These are phyloP conservation scores for Sclerospora graminicola DNA, from an alignment of 352 stramenopile genomes.

Conservation along the genomic window DNA sequence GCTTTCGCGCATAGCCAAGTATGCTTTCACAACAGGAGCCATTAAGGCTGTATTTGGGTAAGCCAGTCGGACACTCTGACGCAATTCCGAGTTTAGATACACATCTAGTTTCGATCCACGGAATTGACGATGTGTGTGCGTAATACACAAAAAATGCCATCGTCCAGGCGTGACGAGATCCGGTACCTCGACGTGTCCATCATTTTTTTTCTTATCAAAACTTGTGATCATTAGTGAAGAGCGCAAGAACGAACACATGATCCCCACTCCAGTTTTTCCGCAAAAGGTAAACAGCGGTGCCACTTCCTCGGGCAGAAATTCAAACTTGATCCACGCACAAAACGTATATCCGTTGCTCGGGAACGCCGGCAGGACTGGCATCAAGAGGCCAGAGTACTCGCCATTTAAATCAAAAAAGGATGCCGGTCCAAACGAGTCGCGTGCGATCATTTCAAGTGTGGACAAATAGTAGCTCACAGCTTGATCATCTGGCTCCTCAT, in stretches of 20 bases:
- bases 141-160: slow-evolving; percentile 79
- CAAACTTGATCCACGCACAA: slow-evolving; percentile 80
- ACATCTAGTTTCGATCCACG: slow-evolving; percentile 76
- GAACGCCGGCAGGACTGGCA: slow-evolving; percentile 63
- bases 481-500: slow-evolving; percentile 58
- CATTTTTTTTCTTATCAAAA: slow-evolving; percentile 83
- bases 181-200: slow-evolving; percentile 63
- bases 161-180: slow-evolving; percentile 52
- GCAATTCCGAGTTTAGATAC: slow-evolving; percentile 64
- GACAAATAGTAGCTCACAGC: slow-evolving; percentile 70
- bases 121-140: slow-evolving; percentile 78
- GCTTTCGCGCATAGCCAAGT: slow-evolving; percentile 69
- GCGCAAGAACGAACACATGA: slow-evolving; percentile 69
- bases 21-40: slow-evolving; percentile 65
- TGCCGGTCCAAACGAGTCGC: slow-evolving; percentile 66
- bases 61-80: slow-evolving; percentile 59
- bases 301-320: slow-evolving; percentile 53
- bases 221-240: slow-evolving; percentile 71
- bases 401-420: slow-evolving; percentile 81
- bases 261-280: slow-evolving; percentile 61
- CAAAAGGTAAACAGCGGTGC: slow-evolving; percentile 76
- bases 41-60: slow-evolving; percentile 76
- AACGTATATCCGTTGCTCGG: slow-evolving; percentile 79
- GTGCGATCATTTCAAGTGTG: slow-evolving; percentile 79
- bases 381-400: slow-evolving; percentile 58